Evolutionary conservation across 2,329 filamentous ascomycete species (phyloP).

Genomic region (Diaporthe nobilis): DNA sequence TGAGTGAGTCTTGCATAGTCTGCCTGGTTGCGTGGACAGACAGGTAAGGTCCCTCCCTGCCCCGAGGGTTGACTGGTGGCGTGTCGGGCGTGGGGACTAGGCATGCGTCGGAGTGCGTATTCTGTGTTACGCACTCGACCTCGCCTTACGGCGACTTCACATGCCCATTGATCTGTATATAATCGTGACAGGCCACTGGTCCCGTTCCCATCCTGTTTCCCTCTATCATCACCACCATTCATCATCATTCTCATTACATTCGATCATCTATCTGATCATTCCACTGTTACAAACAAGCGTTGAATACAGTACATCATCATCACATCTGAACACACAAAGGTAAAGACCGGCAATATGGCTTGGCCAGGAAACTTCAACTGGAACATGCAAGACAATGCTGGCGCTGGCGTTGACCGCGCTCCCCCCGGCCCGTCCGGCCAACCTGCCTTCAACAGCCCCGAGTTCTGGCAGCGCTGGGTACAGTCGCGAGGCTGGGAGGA

Average conservation of each 20-base stretch:
- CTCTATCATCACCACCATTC: slow-evolving; percentile 1
- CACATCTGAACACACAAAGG: slow-evolving; percentile 21
- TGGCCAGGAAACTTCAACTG: slow-evolving; percentile 38
- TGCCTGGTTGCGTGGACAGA: slow-evolving; percentile 18
- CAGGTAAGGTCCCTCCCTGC: slow-evolving; percentile 17
- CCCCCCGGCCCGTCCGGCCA: slow-evolving; percentile 13
- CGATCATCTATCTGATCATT: not conserved
- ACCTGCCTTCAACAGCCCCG: slow-evolving; percentile 33
- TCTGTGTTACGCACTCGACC: slow-evolving; percentile 21
- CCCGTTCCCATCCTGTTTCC: not conserved
- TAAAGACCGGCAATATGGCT: slow-evolving; percentile 36
- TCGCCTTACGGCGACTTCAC: slow-evolving; percentile 26
- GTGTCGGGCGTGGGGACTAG: slow-evolving; percentile 21
- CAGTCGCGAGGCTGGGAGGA: slow-evolving; percentile 38
- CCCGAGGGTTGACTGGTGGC: slow-evolving; percentile 13
- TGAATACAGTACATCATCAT: not conserved
- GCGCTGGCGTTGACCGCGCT: slow-evolving; percentile 39
- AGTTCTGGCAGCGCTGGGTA: slow-evolving; percentile 39
- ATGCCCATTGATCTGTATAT: slow-evolving; percentile 29
- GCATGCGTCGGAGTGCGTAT: slow-evolving; percentile 33
- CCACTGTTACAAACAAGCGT: not conserved
- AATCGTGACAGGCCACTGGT: slow-evolving; percentile 8
- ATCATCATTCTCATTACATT: not conserved
- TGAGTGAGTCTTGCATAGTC: slow-evolving; percentile 14
- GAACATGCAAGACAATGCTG: slow-evolving; percentile 33